These are phyloP conservation scores for maize (Zea mays) DNA, from an alignment of 176 grass and related monocot species.

Conservation along the genomic window DNA sequence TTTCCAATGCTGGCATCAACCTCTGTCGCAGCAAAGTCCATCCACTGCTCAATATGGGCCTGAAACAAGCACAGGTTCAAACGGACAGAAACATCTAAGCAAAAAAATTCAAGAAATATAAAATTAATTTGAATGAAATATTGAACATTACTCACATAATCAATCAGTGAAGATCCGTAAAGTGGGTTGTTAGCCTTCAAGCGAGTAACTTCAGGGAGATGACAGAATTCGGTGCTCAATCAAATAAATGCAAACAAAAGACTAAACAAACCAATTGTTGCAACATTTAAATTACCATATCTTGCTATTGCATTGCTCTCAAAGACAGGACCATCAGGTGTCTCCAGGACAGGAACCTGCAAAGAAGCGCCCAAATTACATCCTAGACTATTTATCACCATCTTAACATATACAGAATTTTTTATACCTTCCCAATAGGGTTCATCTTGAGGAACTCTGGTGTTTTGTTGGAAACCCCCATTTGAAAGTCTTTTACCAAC, in stretches of 20 bases:
- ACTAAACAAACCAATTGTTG: neutral
- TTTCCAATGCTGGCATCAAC: constrained; percentile 57
- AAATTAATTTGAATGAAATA: neutral
- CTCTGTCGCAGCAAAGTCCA: constrained; percentile 64
- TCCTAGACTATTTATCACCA: neutral
- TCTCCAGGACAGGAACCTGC: constrained; percentile 83
- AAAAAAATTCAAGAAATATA: neutral
- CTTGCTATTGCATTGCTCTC: constrained; percentile 85
- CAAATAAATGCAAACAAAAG: neutral
- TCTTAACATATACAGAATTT: neutral
- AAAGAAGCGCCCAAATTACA: neutral
- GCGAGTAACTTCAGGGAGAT: constrained; percentile 54
- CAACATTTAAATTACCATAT: constrained; percentile 50
- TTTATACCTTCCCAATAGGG: constrained; percentile 69
- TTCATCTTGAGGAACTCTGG: constrained; percentile 83
- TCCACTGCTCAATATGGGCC: constrained; percentile 84
- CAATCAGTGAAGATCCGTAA: constrained; percentile 72
- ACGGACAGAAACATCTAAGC: constrained; percentile 19
- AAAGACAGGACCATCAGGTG: constrained; percentile 69
- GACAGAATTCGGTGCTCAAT: neutral
- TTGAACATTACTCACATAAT: constrained; percentile 65
- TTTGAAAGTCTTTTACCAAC: constrained; percentile 72
- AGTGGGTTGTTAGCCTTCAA: constrained; percentile 68
- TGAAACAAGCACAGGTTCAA: constrained; percentile 13
- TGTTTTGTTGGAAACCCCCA: constrained; percentile 82